These are phyloP conservation scores for Perilla frutescens DNA, from an alignment of 257 asterid species.

Conservation along the genomic window DNA sequence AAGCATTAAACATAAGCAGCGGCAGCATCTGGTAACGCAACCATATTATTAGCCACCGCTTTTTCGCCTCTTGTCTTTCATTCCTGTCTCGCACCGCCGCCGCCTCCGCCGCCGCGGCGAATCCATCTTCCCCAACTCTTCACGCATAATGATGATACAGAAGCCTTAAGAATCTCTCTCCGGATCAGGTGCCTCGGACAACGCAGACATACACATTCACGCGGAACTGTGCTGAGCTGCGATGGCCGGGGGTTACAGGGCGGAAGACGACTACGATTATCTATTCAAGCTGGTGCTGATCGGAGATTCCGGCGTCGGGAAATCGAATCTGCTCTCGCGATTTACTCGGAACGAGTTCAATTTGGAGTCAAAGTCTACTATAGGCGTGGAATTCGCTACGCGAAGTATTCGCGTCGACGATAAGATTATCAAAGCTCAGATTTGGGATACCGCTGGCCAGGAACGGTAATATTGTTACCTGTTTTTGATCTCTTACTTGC, in stretches of 20 bases:
- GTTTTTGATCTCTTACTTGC: not conserved
- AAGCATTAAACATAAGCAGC: constrained; percentile 2
- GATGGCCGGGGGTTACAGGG: constrained; percentile 67
- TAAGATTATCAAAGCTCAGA: constrained; percentile 71
- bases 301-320: constrained; percentile 75
- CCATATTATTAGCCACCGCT: constrained; percentile 9
- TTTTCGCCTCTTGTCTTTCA: constrained; percentile 27
- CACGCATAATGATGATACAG: constrained; percentile 8
- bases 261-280: constrained; percentile 72
- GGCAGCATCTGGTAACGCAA: constrained; percentile 17
- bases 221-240: constrained; percentile 17
- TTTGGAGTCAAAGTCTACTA: constrained; percentile 71
- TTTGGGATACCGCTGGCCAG: constrained; percentile 81
- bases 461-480: constrained; percentile 48
- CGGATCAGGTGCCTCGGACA: constrained; percentile 23
- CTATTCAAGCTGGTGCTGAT: constrained; percentile 67
- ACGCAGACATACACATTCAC: not conserved
- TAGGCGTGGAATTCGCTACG: constrained; percentile 73
- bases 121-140: not conserved
- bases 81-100: constrained; percentile 10
- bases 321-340: constrained; percentile 64
- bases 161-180: constrained; percentile 19
- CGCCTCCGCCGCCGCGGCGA: constrained; percentile 2
- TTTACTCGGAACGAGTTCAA: constrained; percentile 70
- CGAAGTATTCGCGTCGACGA: constrained; percentile 67